A percentile compares a stretch with the other conserved stretches of the same genome.
Conservation (phyloP, 2,329 filamentous ascomycete genomes). For the Aureobasidium sp. region DNA sequence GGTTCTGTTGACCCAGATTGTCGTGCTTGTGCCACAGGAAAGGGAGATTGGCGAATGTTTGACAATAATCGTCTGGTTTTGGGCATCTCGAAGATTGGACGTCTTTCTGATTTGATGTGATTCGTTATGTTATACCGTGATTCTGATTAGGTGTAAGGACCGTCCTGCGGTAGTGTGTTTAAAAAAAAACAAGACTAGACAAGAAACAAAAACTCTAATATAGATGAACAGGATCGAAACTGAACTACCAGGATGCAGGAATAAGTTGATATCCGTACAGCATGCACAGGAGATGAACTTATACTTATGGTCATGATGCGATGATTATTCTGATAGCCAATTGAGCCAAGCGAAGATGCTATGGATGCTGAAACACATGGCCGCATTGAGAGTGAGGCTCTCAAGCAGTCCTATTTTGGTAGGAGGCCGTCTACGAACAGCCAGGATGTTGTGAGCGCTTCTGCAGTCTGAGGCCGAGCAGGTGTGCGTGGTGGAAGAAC, state of each 20-base stretch:
- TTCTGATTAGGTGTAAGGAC: not conserved
- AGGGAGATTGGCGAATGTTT: slow-evolving; percentile 15
- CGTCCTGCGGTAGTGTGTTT: not conserved
- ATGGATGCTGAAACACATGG: slow-evolving; percentile 4
- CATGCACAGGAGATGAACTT: not conserved
- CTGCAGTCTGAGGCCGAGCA: not conserved
- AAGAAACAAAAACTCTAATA: slow-evolving; percentile 13
- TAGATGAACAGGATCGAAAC: not conserved
- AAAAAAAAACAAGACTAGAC: slow-evolving; percentile 17
- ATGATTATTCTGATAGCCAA: slow-evolving; percentile 6
- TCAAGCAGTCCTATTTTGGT: slow-evolving; percentile 3
- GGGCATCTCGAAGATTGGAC: slow-evolving; percentile 28
- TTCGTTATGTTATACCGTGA: not conserved
- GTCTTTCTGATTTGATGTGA: not conserved
- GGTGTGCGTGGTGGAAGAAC: not conserved
- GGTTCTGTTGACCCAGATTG: slow-evolving; percentile 21
- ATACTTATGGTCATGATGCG: slow-evolving; percentile 7
- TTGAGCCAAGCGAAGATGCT: slow-evolving; percentile 6
- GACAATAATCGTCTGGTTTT: slow-evolving; percentile 30
- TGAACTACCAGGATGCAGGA: not conserved
- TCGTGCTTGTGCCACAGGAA: slow-evolving; percentile 23
- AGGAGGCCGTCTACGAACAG: not conserved
- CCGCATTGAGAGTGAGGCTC: not conserved
- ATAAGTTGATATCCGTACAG: not conserved
- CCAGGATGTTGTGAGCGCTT: not conserved